A percentile compares a stretch with the other conserved stretches of the same genome.
These are phyloP conservation scores for Cucurbita argyrosperma DNA, from an alignment of 306 rosid species.

Conservation along the genomic window DNA sequence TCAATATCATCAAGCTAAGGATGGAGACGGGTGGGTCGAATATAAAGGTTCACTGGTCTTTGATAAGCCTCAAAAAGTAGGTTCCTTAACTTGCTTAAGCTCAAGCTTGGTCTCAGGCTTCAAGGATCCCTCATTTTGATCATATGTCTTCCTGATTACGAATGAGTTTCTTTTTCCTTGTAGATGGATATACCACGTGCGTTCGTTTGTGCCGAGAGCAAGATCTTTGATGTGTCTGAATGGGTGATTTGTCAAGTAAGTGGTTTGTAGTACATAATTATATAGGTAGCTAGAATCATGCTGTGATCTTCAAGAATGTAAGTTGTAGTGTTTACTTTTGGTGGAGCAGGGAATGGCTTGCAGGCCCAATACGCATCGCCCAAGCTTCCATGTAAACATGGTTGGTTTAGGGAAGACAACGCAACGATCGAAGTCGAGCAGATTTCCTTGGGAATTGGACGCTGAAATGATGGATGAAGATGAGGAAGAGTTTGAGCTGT, in stretches of 20 bases:
- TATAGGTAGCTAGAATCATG: background rate
- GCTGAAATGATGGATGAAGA: slow-evolving; percentile 96
- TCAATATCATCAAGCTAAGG: slow-evolving; percentile 98
- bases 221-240: slow-evolving; percentile 92
- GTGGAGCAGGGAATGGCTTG: slow-evolving; percentile 86
- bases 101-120: background rate
- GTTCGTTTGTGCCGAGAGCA: slow-evolving; percentile 96
- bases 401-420: slow-evolving; percentile 78
- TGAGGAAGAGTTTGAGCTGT: slow-evolving; percentile 77
- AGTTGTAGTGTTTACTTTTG: background rate
- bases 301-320: background rate
- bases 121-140: background rate
- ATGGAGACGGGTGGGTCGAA: slow-evolving; percentile 99
- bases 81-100: background rate
- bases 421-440: slow-evolving; percentile 59
- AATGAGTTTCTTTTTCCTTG: background rate
- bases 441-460: slow-evolving; percentile 91
- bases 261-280: background rate
- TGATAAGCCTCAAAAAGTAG: slow-evolving; percentile 73
- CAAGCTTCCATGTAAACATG: slow-evolving; percentile 97
- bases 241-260: slow-evolving; percentile 99
- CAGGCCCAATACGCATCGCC: slow-evolving; percentile 90
- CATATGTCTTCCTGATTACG: background rate
- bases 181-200: slow-evolving; percentile 96
- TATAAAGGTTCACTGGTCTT: slow-evolving; percentile 77